Conservation (phyloP, 345 rosid genomes). For the Bretschneidera sinensis region DNA sequence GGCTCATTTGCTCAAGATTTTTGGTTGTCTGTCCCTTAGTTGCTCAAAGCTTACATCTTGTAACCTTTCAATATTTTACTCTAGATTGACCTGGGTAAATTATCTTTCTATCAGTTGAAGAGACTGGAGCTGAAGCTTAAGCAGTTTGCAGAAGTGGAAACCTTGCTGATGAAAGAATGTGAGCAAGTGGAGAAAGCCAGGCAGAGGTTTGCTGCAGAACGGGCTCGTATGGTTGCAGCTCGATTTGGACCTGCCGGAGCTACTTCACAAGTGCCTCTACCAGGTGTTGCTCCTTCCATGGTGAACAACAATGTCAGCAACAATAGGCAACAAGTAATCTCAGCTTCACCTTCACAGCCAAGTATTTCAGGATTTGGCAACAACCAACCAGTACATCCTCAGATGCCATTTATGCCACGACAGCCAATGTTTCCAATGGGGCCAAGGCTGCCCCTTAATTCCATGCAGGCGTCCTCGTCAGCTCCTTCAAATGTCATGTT, state of each 20-base stretch:
- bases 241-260: slow-evolving; percentile 54
- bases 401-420: slow-evolving; percentile 77
- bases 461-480: slow-evolving; percentile 67
- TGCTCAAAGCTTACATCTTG: neutral
- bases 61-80: neutral
- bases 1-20: neutral
- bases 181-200: slow-evolving; percentile 95
- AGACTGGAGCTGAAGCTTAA: slow-evolving; percentile 95
- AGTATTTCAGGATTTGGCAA: slow-evolving; percentile 50
- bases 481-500: slow-evolving; percentile 51
- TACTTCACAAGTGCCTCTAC: slow-evolving; percentile 40
- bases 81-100: slow-evolving; percentile 8
- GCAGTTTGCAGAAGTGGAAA: slow-evolving; percentile 98
- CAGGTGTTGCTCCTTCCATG: slow-evolving; percentile 49
- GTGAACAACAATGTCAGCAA: slow-evolving; percentile 42
- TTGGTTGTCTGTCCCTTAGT: neutral
- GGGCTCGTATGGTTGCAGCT: slow-evolving; percentile 56
- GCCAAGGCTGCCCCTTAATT: slow-evolving; percentile 57
- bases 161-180: slow-evolving; percentile 88
- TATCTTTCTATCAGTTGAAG: slow-evolving; percentile 54
- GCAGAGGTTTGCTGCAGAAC: slow-evolving; percentile 75
- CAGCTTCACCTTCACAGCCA: slow-evolving; percentile 61
- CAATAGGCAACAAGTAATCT: slow-evolving; percentile 48
- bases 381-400: slow-evolving; percentile 60
- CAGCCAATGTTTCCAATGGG: slow-evolving; percentile 65